Evolutionary conservation across 176 grass and related monocot species (phyloP), one percentile per base, ranked within the genome.

Genomic region (Zoysia pacifica): DNA sequence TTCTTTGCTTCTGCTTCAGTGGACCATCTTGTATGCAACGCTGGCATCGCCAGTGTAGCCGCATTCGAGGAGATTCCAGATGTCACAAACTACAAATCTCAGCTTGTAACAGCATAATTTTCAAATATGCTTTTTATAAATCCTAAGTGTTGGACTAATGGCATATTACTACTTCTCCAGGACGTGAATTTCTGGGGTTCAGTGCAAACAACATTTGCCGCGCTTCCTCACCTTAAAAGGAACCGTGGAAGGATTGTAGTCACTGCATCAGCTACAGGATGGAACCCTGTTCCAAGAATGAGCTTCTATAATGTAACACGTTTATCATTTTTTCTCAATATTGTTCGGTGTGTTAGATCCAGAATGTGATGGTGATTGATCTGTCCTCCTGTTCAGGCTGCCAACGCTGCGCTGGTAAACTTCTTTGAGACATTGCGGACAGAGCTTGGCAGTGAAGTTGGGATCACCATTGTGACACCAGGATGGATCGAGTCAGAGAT

Each of bases 111-210:
- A 1, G 3, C 5, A 48, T 0, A 44, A 47, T 48, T 65, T 15
- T 13, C 7, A 38, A 49, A 1, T 64, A 8, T 9, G 6, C 28
- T 28, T 64, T 64, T 0, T 51, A 35, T 46, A 15, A 19, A 15
- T 46, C 41, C 5, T 3, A 3, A 15, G 6, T 4, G 18, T 8
- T 52, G 46, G 58, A 36, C n/a, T 70, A 47, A 64, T 11, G 37
- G 11, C 38, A 0, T 68, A 18, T 0, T 9, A 40, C 48, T 35
- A 2, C 4, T 11, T 9, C 53, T 77, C 15, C 79, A 92, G 93
- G 90, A 96, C 58, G 79, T 96, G 0, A 96, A 96, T 18, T 96
- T 96, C 40, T 96, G 90, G 93, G 93, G 93, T 3, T 81, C 87
- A 2, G 82, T 96, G 46, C 86, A 92, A 12, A 74, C 93, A 1